phyloP scores from a whole-genome alignment of 306 rosid species.

The Mimosa bimucronata region DNA sequence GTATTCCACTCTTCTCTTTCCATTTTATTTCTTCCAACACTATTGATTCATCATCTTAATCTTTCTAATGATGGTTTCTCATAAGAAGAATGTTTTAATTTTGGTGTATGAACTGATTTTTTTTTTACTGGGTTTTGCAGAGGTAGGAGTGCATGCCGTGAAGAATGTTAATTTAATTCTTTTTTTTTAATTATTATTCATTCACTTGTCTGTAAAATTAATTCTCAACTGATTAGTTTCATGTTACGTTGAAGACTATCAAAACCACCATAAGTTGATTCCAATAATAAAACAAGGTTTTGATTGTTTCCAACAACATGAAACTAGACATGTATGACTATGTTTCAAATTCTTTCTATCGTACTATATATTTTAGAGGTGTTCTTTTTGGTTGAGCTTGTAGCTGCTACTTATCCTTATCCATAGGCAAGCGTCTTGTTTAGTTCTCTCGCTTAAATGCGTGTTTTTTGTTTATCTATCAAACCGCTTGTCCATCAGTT shows the following conservation, averaged over 20 bases:
- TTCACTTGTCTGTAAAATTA: conserved; percentile 55
- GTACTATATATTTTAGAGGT: background rate
- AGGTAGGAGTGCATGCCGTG: conserved; percentile 55
- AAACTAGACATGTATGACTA: background rate
- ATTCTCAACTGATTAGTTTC: too few species aligned
- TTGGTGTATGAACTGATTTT: background rate
- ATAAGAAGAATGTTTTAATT: conserved; percentile 40
- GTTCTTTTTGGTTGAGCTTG: background rate
- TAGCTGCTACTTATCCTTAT: too few species aligned
- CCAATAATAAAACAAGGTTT: too few species aligned
- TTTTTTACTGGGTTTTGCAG: conserved; percentile 44
- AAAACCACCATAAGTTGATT: too few species aligned
- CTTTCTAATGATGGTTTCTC: conserved; percentile 58
- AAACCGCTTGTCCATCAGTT: too few species aligned
- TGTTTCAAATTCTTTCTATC: background rate
- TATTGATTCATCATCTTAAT: too few species aligned
- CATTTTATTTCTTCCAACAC: too few species aligned
- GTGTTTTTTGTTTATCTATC: too few species aligned
- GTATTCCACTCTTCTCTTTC: too few species aligned
- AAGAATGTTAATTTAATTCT: conserved; percentile 43
- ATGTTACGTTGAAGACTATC: too few species aligned
- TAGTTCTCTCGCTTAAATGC: background rate
- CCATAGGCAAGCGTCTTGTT: background rate
- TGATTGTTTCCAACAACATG: background rate
- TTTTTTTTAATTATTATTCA: conserved; percentile 48